Conservation (phyloP, 306 rosid genomes). For the Echinosophora koreensis region DNA sequence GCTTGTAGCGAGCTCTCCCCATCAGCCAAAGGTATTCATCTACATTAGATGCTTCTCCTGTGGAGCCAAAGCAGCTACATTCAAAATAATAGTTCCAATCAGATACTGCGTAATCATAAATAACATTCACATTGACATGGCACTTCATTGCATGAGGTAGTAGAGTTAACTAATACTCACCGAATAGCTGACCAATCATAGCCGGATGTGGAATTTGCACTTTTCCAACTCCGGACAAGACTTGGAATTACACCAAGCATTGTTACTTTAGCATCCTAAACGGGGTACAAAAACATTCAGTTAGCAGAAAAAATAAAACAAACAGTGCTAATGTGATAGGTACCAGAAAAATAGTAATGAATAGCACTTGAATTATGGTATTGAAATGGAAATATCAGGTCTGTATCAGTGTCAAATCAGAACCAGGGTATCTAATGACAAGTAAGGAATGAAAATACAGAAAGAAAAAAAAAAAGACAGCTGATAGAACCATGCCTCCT, state of each 20-base stretch:
- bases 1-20: slow-evolving; percentile 95
- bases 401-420: too few relatives aligned
- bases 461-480: too few relatives aligned
- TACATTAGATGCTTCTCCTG: slow-evolving; percentile 93
- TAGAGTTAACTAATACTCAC: slow-evolving; percentile 56
- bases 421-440: too few relatives aligned
- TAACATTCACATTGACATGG: slow-evolving; percentile 24
- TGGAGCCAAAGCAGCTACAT: slow-evolving; percentile 87
- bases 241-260: slow-evolving; percentile 98
- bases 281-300: slow-evolving; percentile 13
- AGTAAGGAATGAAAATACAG: too few relatives aligned
- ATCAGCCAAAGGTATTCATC: slow-evolving; percentile 97
- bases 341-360: too few relatives aligned
- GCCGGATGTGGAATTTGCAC: slow-evolving; percentile 70
- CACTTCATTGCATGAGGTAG: slow-evolving; percentile 30
- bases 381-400: too few relatives aligned
- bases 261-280: slow-evolving; percentile 82
- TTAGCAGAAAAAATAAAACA: slow-evolving; percentile 2
- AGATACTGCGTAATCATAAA: slow-evolving; percentile 43
- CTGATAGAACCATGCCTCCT: too few relatives aligned
- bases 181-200: slow-evolving; percentile 91
- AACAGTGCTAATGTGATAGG: too few relatives aligned
- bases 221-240: slow-evolving; percentile 89
- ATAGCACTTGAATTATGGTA: too few relatives aligned
- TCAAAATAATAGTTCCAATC: slow-evolving; percentile 39